phyloP scores from a whole-genome alignment of 2,329 filamentous ascomycete genomes.

The Fusarium abutilonis region DNA sequence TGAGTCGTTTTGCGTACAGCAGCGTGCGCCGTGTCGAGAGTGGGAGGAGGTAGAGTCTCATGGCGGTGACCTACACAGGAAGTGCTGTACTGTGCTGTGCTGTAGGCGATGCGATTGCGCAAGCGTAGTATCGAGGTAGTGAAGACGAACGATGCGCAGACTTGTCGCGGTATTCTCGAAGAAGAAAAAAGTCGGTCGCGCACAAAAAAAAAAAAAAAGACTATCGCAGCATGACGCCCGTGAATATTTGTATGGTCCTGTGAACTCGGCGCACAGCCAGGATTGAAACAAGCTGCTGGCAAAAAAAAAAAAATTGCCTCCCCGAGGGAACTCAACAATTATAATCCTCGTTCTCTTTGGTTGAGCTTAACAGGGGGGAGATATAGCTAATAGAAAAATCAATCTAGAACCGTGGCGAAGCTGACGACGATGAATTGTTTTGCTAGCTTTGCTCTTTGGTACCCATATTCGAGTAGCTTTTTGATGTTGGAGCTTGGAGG shows the following conservation, averaged over 20 bases:
- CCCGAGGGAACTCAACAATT: slow-evolving; percentile 12
- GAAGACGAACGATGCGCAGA: not conserved
- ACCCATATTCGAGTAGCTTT: not conserved
- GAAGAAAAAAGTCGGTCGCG: not conserved
- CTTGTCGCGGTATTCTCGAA: not conserved
- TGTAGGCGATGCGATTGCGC: not conserved
- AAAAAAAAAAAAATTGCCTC: slow-evolving; percentile 10
- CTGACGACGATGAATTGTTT: slow-evolving; percentile 39
- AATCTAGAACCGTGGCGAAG: slow-evolving; percentile 39
- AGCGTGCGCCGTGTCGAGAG: slow-evolving; percentile 91
- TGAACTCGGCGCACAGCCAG: slow-evolving; percentile 15
- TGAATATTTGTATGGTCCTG: slow-evolving; percentile 11
- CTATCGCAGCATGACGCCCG: slow-evolving; percentile 35
- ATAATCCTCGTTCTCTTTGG: not conserved
- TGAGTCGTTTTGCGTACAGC: slow-evolving; percentile 86
- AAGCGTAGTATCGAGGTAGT: not conserved
- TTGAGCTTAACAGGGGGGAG: slow-evolving; percentile 7
- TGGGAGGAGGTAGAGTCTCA: slow-evolving; percentile 94
- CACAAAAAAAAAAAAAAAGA: not conserved
- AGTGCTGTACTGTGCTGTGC: not conserved
- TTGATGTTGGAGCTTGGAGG: slow-evolving; percentile 29
- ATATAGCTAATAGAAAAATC: not conserved
- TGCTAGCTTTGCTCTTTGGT: slow-evolving; percentile 4
- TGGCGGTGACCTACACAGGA: slow-evolving; percentile 52
- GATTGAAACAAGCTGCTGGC: not conserved